Evolutionary conservation across 2,329 filamentous ascomycete species (phyloP), one percentile per base, ranked within the genome.

Genomic region (Tolypocladium sp.): DNA sequence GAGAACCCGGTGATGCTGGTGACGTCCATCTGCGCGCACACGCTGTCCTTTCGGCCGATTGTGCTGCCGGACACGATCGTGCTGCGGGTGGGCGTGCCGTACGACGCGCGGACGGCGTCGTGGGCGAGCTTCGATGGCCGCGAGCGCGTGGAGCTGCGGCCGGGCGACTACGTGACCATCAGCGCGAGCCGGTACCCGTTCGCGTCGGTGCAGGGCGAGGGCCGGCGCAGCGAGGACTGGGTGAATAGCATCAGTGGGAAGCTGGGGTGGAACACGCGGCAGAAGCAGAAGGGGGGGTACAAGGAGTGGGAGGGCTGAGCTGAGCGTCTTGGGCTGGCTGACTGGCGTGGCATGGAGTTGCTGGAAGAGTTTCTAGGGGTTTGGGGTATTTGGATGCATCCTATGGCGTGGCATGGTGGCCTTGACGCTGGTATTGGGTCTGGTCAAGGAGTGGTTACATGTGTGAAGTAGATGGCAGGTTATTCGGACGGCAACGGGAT

Each of bases 81-180:
- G 1, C 79, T 99, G 61, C 86, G 94, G 42, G 82, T 96, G 22
- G 94, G 93, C 13, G 92, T 97, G n/a, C 94, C 94, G 0, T 97
- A 96, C 71, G 88, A 95, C 72, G 91, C 92, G 10, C 82, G 94
- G 56, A 92, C 91, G 5, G 89, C 86, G 65, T 92, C 89, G 46
- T 99, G 94, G 93, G 94, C 92, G n/a, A 96, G 91, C 73, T 99
- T 99, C 71, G 94, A 99, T 73, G 94, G 94, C 2, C 84, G 92
- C 62, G 91, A 97, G 77, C 85, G 92, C 75, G 76, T 90, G n/a
- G 90, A 94, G 75, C 79, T 94, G 42, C 72, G 76, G 55, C 88
- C 89, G 0, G 90, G 90, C 20, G 90, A 94, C 73, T 94, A 94
- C 70, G 89, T 93, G 6, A 93, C 90, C 2, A 88, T 94, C 62